Evolutionary conservation across 2,329 filamentous ascomycete genomes (phyloP).

Genomic region (Aschersonia sp.): DNA sequence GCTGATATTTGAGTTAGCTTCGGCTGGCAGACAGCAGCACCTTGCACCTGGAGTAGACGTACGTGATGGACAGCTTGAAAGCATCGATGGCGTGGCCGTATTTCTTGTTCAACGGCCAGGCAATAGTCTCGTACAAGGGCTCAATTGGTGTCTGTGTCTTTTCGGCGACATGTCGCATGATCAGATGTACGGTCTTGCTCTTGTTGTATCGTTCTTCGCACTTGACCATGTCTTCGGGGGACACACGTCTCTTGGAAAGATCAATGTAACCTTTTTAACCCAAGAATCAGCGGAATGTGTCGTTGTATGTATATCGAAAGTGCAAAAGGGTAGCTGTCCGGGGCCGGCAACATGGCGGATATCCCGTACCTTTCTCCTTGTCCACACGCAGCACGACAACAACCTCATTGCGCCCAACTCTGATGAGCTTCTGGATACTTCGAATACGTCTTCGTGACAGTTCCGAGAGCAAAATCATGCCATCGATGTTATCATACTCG

Average conservation of each 20-base stretch:
- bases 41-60: slow-evolving; percentile 17
- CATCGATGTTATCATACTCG: slow-evolving; percentile 99
- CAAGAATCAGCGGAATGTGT: neutral
- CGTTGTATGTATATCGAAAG: no score
- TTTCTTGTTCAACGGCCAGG: slow-evolving; percentile 95
- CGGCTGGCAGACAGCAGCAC: no score
- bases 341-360: neutral
- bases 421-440: slow-evolving; percentile 97
- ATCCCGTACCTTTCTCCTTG: slow-evolving; percentile 76
- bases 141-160: slow-evolving; percentile 94
- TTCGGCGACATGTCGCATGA: slow-evolving; percentile 97
- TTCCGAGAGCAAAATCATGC: slow-evolving; percentile 98
- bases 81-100: slow-evolving; percentile 94
- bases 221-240: slow-evolving; percentile 92
- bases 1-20: slow-evolving; percentile 23
- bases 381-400: slow-evolving; percentile 97
- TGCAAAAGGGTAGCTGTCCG: neutral
- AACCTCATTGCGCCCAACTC: slow-evolving; percentile 94
- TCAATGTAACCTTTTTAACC: slow-evolving; percentile 64
- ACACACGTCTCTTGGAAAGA: slow-evolving; percentile 95
- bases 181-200: slow-evolving; percentile 98
- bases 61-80: slow-evolving; percentile 98
- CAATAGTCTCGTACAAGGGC: slow-evolving; percentile 83
- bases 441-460: slow-evolving; percentile 95
- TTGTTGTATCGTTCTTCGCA: slow-evolving; percentile 99